These are phyloP conservation scores for Farysia itapuensis DNA, from an alignment of 1,284 basidiomycete species.

Conservation along the genomic window DNA sequence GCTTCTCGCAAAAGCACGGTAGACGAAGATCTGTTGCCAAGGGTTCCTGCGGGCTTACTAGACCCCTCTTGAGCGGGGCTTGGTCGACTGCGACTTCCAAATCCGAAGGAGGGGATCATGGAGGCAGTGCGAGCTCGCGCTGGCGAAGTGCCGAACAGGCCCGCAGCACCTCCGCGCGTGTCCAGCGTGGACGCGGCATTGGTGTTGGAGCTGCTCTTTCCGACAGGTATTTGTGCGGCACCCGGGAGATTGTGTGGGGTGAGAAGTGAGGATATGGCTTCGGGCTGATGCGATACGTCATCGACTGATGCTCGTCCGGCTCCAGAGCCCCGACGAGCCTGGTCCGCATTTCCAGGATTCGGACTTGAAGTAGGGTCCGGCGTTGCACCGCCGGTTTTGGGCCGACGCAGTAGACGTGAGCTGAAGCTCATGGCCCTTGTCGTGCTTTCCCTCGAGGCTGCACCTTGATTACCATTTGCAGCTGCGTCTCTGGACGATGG, in stretches of 20 bases:
- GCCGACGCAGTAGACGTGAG: constrained; percentile 14
- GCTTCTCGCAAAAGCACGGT: no score
- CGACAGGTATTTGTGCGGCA: not conserved
- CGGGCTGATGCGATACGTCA: constrained; percentile 1
- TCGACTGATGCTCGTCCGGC: constrained; percentile 21
- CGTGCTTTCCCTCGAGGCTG: not conserved
- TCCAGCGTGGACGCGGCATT: constrained; percentile 28
- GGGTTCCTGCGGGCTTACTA: no score
- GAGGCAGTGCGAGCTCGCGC: constrained; percentile 42
- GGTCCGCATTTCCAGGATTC: not conserved
- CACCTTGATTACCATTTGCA: no score
- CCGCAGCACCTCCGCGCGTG: constrained; percentile 41
- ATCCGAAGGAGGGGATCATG: constrained; percentile 39
- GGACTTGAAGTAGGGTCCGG: constrained; percentile 4
- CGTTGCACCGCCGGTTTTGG: constrained; percentile 19
- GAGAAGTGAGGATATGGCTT: no score
- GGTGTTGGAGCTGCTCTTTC: not conserved
- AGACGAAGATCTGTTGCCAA: no score
- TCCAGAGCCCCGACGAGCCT: not conserved
- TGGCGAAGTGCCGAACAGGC: constrained; percentile 33
- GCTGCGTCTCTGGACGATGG: not conserved
- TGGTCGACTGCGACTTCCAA: constrained; percentile 24
- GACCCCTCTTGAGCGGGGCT: no score
- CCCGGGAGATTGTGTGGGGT: no score
- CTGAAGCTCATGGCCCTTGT: constrained; percentile 5